Evolutionary conservation across 208 protist species (phyloP).

Genomic region (Entamoeba invadens): DNA sequence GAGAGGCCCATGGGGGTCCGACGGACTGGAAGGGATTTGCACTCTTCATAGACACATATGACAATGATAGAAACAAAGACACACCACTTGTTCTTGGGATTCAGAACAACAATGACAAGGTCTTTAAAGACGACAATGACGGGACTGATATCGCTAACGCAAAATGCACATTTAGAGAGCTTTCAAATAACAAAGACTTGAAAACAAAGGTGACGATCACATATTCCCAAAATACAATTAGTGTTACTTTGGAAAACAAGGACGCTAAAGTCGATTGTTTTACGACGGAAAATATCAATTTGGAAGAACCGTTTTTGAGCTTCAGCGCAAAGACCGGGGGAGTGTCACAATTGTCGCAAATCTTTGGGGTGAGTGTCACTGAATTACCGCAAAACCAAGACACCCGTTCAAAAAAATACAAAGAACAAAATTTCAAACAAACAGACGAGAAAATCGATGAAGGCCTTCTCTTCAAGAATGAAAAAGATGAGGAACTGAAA

Average conservation of each 20-base stretch:
- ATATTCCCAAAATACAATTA: neutral
- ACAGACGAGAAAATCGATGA: neutral
- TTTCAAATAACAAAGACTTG: neutral
- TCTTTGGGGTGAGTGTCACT: neutral
- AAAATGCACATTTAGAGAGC: neutral
- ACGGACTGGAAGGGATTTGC: neutral
- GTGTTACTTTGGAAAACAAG: neutral
- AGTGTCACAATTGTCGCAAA: neutral
- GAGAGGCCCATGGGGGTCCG: neutral
- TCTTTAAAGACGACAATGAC: neutral
- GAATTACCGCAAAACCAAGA: neutral
- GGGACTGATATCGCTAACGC: neutral
- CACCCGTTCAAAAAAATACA: neutral
- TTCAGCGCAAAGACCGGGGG: neutral
- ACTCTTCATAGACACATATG: neutral
- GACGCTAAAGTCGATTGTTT: neutral
- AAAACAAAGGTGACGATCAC: neutral
- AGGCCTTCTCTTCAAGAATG: neutral
- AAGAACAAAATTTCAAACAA: neutral
- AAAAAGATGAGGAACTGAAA: neutral
- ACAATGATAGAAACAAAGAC: neutral
- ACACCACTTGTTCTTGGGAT: neutral
- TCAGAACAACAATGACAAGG: neutral
- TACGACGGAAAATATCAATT: neutral
- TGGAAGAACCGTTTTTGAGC: neutral